phyloP scores from a whole-genome alignment of 345 rosid species.

The Pugionium dolabratum region DNA sequence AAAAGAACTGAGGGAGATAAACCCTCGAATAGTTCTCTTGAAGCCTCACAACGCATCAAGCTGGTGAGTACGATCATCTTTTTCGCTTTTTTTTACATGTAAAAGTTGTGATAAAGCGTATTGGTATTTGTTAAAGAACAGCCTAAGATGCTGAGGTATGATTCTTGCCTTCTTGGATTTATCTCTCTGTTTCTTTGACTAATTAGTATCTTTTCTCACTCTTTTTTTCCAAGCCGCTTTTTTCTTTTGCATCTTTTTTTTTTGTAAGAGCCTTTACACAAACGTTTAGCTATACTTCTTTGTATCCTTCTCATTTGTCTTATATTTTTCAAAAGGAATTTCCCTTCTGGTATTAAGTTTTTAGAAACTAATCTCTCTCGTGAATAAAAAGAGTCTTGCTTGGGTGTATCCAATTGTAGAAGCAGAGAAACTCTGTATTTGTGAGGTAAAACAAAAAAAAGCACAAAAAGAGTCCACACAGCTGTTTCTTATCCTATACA shows the following conservation, averaged over 20 bases:
- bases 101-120: constrained; percentile 35
- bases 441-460: too few species aligned
- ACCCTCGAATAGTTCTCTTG: constrained; percentile 45
- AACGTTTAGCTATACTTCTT: constrained; percentile 33
- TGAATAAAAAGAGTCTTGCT: background rate
- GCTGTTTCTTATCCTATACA: constrained; percentile 21
- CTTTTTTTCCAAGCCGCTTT: constrained; percentile 21
- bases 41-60: constrained; percentile 57
- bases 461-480: background rate
- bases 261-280: constrained; percentile 32
- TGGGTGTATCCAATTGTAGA: too few species aligned
- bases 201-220: constrained; percentile 37
- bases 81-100: constrained; percentile 19
- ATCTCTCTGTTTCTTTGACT: constrained; percentile 45
- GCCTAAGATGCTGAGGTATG: constrained; percentile 38
- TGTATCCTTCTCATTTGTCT: constrained; percentile 38
- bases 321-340: constrained; percentile 10
- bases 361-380: constrained; percentile 22
- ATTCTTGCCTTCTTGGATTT: constrained; percentile 41
- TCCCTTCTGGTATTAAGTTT: constrained; percentile 18
- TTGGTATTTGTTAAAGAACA: constrained; percentile 43
- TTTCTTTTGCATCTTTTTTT: constrained; percentile 31
- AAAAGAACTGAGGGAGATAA: constrained; percentile 53
- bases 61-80: constrained; percentile 54
- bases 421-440: too few species aligned